These are phyloP conservation scores for Solanum tarapatanum DNA, from an alignment of 257 asterid genomes.

Conservation along the genomic window DNA sequence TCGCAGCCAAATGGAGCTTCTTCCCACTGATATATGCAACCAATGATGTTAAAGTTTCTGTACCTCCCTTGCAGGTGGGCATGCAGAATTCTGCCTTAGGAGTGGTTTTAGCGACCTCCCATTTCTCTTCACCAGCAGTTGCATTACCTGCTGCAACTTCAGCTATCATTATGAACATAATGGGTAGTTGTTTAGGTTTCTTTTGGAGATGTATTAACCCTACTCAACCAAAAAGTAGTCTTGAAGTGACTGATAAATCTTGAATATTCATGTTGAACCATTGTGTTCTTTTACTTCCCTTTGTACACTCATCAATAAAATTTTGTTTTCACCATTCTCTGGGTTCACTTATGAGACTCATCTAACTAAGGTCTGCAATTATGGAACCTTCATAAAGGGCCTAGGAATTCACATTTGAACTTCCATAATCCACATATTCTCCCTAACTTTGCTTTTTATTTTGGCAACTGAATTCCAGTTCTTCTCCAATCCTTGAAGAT, in stretches of 20 bases:
- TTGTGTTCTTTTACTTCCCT: not conserved
- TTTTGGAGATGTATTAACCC: slow-evolving; percentile 65
- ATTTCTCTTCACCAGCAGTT: slow-evolving; percentile 66
- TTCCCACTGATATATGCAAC: not conserved
- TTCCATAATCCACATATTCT: not conserved
- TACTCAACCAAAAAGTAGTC: slow-evolving; percentile 18
- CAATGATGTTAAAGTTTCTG: not conserved
- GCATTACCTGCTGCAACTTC: slow-evolving; percentile 84
- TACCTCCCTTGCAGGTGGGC: slow-evolving; percentile 48
- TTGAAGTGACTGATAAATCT: slow-evolving; percentile 1
- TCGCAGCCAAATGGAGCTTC: not conserved
- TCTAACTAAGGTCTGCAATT: not conserved
- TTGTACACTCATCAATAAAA: not conserved
- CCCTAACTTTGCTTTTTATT: not conserved
- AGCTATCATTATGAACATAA: slow-evolving; percentile 74
- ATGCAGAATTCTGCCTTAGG: slow-evolving; percentile 91
- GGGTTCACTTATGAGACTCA: not conserved
- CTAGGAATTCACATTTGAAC: not conserved
- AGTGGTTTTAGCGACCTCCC: slow-evolving; percentile 79
- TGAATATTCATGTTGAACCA: not conserved
- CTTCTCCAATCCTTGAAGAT: not conserved
- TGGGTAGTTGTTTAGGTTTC: slow-evolving; percentile 84
- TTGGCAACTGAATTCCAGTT: not conserved
- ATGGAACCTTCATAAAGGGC: not conserved
- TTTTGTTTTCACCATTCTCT: not conserved